Evolutionary conservation across 139 green algal species (phyloP), one percentile per base, ranked within the genome.

Genomic region (Chlamydomonas eustigma): DNA sequence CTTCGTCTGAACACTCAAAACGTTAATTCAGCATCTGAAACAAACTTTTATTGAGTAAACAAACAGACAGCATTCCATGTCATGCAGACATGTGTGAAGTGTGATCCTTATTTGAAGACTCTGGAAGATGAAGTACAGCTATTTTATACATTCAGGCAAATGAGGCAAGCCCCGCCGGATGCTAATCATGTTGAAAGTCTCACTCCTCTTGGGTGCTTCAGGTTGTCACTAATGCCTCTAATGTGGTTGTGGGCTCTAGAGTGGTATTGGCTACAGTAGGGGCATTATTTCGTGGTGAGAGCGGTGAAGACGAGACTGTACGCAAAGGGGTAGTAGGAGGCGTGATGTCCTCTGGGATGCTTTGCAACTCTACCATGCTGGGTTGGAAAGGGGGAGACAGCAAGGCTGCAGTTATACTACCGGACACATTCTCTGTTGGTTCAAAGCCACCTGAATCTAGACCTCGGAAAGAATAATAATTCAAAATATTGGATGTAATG

Each of bases 311-410:
- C 4, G 65, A 72, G 31, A 34, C 31, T 28, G 74, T 79, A 2
- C 64, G 66, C 64, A 74, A 74, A 39, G 39, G 36, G 31, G 18
- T 22, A 2, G 74, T 79, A 1, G 74, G 74, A 24, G 74, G 74
- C 39, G 74, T 74, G 5, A 73, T 73, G 63, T 68, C 36, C 24
- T 2, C 63, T 2, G 74, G 74, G 39, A 79, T 79, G 74, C 64
- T 79, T 38, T 79, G 74, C 74, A 75, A 64, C 74, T 34, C 18
- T 8, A 38, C 74, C n/a, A 79, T 79, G 74, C 74, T 79, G 32
- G 74, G 74, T 2, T 79, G 74, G 74, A 73, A 64, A 12, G 74
- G 74, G 4, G 74, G 74, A 1, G 74, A 65, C 64, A 65, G 12
- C 31, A 79, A 74, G 65, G 28, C 64, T 2, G 64, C 74, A 12